Base-by-base conservation (phyloP, 192 early-diverging fungal genomes). In the Podila minutissima region DNA sequence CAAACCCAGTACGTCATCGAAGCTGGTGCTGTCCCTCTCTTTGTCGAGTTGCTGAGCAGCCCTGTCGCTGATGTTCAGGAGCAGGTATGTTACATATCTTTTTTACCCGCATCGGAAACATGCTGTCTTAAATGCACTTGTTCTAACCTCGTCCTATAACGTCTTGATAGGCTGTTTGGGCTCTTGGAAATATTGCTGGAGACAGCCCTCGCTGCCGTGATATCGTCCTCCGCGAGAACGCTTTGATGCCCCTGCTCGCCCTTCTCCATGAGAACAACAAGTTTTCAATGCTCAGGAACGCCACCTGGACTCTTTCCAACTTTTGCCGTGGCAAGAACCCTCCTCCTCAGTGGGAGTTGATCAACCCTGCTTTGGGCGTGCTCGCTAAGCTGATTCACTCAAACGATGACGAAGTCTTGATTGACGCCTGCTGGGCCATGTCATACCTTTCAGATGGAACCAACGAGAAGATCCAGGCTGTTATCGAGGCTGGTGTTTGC, bases 401-500 rank as follows among this genome's bases (percentile, higher is more conserved):
- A 17, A 89, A 86, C 26, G 98, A 99, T 83, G 96, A 97, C 60
- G 98, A 99, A 74, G 91, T 99, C 28, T 86, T 98, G 75, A 97
- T 96, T 24, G 98, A 98, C 82, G 94, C 98, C 22, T 98, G 97
- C 90, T 99, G 98, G 98, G 98, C 98, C 24, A 94, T 99, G 70
- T 98, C 98, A 15, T 99, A 99, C 74, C 91, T 99, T 37, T 98
- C 97, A 22, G 97, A 99, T 75, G 98, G 98, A 1, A 60, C 91
- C 41, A 98, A 99, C 85, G 96, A 98, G 71, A 97, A 97, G 87
- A 98, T 99, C 62, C 97, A 98, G 84, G 94, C 95, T 20, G 98
- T 99, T 17, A 96, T 99, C 71, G 97, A 99, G 78, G 87, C 94
- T 22, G 96, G 95, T 59, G 95, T 98, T 57, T 96, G 94, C 85